Base-by-base conservation (phyloP, 495 filamentous ascomycete species). In the Sphaerosporella brunnea region DNA sequence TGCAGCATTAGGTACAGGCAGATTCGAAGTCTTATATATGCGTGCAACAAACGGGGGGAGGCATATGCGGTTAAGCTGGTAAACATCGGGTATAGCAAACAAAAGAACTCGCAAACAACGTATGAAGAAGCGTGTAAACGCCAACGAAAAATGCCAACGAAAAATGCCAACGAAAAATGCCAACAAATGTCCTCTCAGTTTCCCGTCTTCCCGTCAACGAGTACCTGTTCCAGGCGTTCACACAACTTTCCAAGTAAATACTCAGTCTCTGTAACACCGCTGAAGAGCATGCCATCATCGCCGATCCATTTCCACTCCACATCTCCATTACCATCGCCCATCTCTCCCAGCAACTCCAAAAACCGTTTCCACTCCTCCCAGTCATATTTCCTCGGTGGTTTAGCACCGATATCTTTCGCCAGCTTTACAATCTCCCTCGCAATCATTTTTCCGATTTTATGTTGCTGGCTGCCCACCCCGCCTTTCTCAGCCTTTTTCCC, bases 361-460 rank as follows among this genome's bases (percentile, higher is more conserved):
- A 77, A 92, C 64, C 77, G 83, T 7, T 76, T 74, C 85, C 85
- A 93, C 59, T 92, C 83, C 7, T 75, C 64, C 58, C 82, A 92
- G 11, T 72, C 70, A 61, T 88, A 93, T 58, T 77, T 72, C 40
- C 75, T 73, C 0, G 74, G 70, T 5, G 77, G 74, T 15, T 63
- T 65, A 32, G 65, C 66, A 16, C 71, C 65, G 16, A 84, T 52
- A 58, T 86, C 75, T 18, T 71, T 65, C 49, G 77, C 77, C 20
- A 92, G 69, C 24, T 72, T 73, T 16, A 69, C 64, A 26, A 86
- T 72, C 57, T 87, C 84, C 24, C 18, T 61, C 51, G 19, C 64
- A 66, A 11, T 54, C 34, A 47, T 23, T 58, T 58, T 11, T 63
- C 32, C 38, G 44, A 23, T 44, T 64, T 64, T 2, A 59, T 63